phyloP scores from a whole-genome alignment of 2,329 filamentous ascomycete species.

The Cladorrhinum sp. region DNA sequence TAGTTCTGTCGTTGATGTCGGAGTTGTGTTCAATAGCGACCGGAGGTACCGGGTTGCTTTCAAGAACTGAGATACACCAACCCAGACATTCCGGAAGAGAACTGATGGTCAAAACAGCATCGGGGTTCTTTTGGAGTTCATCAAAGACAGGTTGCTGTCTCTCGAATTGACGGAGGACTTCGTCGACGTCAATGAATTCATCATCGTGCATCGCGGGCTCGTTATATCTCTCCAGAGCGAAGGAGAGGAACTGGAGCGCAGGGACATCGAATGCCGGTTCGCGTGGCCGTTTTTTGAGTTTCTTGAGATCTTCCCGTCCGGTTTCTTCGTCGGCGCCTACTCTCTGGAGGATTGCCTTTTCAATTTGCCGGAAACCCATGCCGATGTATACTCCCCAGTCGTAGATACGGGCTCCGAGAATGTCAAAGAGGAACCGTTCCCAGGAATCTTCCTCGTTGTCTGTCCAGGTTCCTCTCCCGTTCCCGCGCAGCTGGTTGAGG shows the following conservation, averaged over 20 bases:
- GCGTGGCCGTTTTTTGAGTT: not conserved
- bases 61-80: conserved; percentile 13
- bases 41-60: not conserved
- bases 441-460: not conserved
- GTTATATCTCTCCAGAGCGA: conserved; percentile 16
- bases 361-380: conserved; percentile 10
- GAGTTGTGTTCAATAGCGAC: not conserved
- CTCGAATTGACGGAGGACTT: conserved; percentile 15
- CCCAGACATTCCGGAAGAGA: conserved; percentile 8
- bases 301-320: conserved; percentile 2
- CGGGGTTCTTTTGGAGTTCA: not conserved
- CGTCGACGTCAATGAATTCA: not conserved
- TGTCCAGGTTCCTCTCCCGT: not conserved
- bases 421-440: not conserved
- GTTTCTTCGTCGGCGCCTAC: not conserved
- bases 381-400: not conserved
- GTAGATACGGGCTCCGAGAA: conserved; percentile 13
- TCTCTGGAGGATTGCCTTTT: not conserved
- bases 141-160: conserved; percentile 12
- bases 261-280: conserved; percentile 10
- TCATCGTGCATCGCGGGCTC: not conserved
- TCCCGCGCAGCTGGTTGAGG: not conserved
- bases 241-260: conserved; percentile 12
- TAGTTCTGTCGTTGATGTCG: not conserved
- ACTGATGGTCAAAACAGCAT: not conserved